These are phyloP conservation scores for Backusella australiensis DNA, from an alignment of 192 early-diverging fungal genomes.

Conservation along the genomic window DNA sequence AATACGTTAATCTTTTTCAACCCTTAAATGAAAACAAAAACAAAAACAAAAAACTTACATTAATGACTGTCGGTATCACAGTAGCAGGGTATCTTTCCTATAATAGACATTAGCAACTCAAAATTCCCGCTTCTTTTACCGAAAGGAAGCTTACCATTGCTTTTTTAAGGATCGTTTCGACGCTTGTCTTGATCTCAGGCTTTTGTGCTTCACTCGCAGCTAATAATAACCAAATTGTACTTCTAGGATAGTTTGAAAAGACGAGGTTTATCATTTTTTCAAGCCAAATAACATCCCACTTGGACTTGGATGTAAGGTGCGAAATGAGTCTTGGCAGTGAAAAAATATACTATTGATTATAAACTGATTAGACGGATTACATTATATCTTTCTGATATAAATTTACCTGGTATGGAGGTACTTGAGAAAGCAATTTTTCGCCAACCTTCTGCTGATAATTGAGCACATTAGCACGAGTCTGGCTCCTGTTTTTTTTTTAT, in stretches of 20 bases:
- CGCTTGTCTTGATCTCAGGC: neutral
- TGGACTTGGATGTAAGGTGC: neutral
- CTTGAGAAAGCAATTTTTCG: neutral
- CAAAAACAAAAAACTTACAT: neutral
- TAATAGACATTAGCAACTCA: neutral
- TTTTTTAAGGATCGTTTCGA: neutral
- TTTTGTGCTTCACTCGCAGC: conserved; percentile 7
- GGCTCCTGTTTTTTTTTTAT: neutral
- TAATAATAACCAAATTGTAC: conserved; percentile 17
- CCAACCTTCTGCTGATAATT: neutral
- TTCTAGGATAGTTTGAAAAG: neutral
- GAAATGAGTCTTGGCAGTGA: conserved; percentile 9
- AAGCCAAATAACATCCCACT: neutral
- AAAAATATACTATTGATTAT: neutral
- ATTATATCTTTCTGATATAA: neutral
- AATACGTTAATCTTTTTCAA: neutral
- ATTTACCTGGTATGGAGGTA: neutral
- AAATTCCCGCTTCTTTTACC: neutral
- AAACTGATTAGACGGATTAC: neutral
- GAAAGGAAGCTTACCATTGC: neutral
- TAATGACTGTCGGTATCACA: neutral
- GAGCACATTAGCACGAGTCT: neutral
- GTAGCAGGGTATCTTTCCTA: neutral
- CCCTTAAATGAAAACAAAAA: neutral
- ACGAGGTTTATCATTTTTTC: conserved; percentile 2